Base-by-base conservation (phyloP, 768 basidiomycete genomes). In the Myochromella boudieri region DNA sequence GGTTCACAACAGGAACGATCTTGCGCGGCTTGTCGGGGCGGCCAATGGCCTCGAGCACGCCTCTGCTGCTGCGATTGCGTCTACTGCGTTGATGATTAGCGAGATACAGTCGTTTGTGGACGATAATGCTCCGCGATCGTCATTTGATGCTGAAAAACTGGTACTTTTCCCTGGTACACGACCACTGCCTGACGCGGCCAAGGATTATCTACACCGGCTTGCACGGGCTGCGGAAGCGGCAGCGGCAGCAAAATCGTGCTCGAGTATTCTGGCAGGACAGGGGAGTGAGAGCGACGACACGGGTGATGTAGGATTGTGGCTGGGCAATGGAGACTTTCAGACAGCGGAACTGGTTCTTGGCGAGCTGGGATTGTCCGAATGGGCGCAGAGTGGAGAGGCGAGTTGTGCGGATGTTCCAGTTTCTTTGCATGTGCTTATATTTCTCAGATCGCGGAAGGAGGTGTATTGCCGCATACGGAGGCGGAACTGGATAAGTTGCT, bases 221-320 rank as follows among this genome's bases (percentile, higher is more conserved):
- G 72, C 70, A 3, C 49, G 57, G 11, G 56, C 62, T 28, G 75
- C 76, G 9, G 66, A 72, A 40, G 55, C 51, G 1, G 63, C 71
- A 1, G 77, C 81, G 3, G 60, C 56, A 21, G 61, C 68, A 2
- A 62, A 68, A 8, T 59, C 67, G 9, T 76, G 70, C 55, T 74
- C 76, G n/a, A 82, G 78, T 54, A 62, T 82, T 36, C 68, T 82
- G 10, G 75, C 73, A 0, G 81, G 81, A 2, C 68, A 68, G 25
- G 59, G 66, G n/a, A 80, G 72, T 51, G 81, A 85, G 53, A 74
- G 71, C 53, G 81, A 82, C 49, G 80, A 84, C 37, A 77, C 67
- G 32, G 73, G 73, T 4, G 80, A 82, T 50, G 59, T 79, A 18
- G 77, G 68, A 3, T 37, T 83, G 26, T 81, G 76, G 75, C 66